Conservation (phyloP, 352 stramenopile species). For the Ophiocytium majus region DNA sequence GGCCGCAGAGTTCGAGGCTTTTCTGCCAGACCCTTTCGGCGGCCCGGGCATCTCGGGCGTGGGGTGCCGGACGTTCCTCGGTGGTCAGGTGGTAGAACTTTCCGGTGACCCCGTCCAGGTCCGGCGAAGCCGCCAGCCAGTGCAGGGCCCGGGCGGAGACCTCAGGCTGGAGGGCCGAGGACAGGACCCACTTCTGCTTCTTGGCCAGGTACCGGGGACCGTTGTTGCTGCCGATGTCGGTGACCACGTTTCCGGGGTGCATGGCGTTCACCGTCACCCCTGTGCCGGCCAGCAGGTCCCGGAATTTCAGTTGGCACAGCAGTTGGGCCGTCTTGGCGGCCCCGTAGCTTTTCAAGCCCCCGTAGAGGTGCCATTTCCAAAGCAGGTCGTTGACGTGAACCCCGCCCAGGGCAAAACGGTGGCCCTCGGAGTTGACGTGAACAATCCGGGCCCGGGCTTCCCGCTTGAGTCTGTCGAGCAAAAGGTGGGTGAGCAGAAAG, state of each 20-base stretch:
- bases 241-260: background rate
- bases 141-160: too few species aligned
- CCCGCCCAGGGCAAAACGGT: background rate
- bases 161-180: too few species aligned
- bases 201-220: too few species aligned
- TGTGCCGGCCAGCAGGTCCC: background rate
- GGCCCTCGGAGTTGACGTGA: background rate
- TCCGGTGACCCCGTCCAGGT: too few species aligned
- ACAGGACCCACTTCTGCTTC: too few species aligned
- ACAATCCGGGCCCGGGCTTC: background rate
- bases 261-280: background rate
- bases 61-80: too few species aligned
- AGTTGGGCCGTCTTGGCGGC: background rate
- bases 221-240: background rate
- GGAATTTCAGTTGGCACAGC: background rate
- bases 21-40: too few species aligned
- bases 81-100: too few species aligned
- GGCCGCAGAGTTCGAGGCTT: too few species aligned
- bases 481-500: background rate
- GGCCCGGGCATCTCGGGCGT: too few species aligned
- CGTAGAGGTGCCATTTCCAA: background rate
- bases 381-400: too few species aligned
- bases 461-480: background rate
- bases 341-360: background rate
- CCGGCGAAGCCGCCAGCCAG: too few species aligned